Conservation (phyloP, 163 green algal species). For the Scenedesmus sp. region DNA sequence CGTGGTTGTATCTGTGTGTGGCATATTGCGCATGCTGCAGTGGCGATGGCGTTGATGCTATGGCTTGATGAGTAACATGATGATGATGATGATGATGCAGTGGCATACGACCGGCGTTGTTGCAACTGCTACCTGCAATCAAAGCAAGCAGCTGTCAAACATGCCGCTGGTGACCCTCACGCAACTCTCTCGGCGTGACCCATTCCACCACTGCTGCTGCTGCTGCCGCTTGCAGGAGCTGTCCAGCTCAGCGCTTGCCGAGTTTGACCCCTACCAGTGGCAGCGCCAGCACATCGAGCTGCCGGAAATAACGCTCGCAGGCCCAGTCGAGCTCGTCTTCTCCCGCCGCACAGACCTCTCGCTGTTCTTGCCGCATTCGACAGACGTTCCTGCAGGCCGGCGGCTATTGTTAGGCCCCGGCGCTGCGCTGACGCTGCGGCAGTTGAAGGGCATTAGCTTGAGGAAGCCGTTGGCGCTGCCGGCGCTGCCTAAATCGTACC, state of each 20-base stretch:
- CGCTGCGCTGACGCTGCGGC: slow-evolving; percentile 53
- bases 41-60: too few species aligned
- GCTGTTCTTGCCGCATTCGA: slow-evolving; percentile 51
- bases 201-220: neutral
- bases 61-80: too few species aligned
- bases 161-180: too few species aligned
- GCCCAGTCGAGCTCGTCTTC: slow-evolving; percentile 64
- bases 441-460: slow-evolving; percentile 51
- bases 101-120: too few species aligned
- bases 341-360: slow-evolving; percentile 32
- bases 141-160: too few species aligned
- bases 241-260: slow-evolving; percentile 28
- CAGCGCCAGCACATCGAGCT: slow-evolving; percentile 51
- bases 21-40: too few species aligned
- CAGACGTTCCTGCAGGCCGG: slow-evolving; percentile 56
- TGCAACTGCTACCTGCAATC: too few species aligned
- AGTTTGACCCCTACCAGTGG: slow-evolving; percentile 52
- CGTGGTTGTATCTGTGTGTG: too few species aligned
- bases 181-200: too few species aligned
- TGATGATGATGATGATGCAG: too few species aligned
- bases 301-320: slow-evolving; percentile 56
- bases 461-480: slow-evolving; percentile 61
- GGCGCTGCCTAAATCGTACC: slow-evolving; percentile 34
- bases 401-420: slow-evolving; percentile 55
- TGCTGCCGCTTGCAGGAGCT: neutral